These are phyloP conservation scores for Talaromyces liani DNA, from an alignment of 495 filamentous ascomycete genomes.

Conservation along the genomic window DNA sequence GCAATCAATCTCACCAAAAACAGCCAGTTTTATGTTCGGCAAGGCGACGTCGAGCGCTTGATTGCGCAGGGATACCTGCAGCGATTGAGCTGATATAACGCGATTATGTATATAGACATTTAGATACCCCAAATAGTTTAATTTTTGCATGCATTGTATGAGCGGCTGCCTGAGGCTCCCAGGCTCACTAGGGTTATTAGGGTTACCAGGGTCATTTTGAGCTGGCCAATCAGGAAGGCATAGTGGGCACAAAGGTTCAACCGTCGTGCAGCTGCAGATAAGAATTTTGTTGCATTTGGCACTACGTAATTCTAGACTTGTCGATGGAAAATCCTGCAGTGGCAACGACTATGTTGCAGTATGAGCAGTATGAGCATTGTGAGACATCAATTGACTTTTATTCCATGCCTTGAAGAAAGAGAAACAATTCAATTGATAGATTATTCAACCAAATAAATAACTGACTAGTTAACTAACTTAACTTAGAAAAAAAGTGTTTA, in stretches of 20 bases:
- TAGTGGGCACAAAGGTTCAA: neutral
- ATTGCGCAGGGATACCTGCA: constrained; percentile 97
- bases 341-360: neutral
- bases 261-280: constrained; percentile 3
- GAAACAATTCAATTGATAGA: neutral
- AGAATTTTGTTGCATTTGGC: neutral
- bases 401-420: neutral
- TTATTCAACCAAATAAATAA: neutral
- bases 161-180: neutral
- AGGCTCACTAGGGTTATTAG: neutral
- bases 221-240: neutral
- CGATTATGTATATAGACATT: neutral
- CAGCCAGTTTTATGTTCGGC: constrained; percentile 93
- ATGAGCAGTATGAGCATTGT: neutral
- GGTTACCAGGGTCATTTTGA: neutral
- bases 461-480: no score
- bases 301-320: neutral
- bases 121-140: neutral
- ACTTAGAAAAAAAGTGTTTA: neutral
- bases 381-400: neutral
- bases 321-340: neutral
- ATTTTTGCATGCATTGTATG: neutral
- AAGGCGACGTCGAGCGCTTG: constrained; percentile 91
- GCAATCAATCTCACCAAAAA: constrained; percentile 96
- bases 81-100: constrained; percentile 63